A percentile compares a stretch with the other conserved stretches of the same genome.
phyloP scores from a whole-genome alignment of 2,329 filamentous ascomycete genomes.

The Xylariales sp. region DNA sequence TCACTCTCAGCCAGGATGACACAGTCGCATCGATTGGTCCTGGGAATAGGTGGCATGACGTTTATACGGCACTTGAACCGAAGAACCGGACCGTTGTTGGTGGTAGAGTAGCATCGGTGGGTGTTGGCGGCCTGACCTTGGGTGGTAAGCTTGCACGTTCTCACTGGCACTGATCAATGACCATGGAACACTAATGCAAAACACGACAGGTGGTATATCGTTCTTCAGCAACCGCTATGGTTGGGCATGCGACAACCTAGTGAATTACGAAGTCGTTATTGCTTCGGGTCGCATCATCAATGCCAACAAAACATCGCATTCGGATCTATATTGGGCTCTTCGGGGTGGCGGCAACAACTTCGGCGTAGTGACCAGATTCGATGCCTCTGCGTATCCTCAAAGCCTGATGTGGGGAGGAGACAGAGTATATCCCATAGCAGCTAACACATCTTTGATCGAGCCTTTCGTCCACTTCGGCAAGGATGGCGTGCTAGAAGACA shows the following conservation, averaged over 20 bases:
- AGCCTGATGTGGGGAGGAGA: constrained; percentile 4
- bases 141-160: constrained; percentile 17
- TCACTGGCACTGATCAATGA: no score
- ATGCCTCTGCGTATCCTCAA: constrained; percentile 11
- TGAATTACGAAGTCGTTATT: constrained; percentile 36
- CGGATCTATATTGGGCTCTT: constrained; percentile 49
- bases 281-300: constrained; percentile 33
- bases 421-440: background rate
- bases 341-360: constrained; percentile 43
- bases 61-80: constrained; percentile 30
- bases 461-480: background rate
- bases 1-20: constrained; percentile 18
- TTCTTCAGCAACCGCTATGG: constrained; percentile 1
- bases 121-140: constrained; percentile 33
- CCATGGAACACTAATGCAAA: no score
- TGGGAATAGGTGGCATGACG: constrained; percentile 33
- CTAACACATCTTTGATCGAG: background rate
- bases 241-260: constrained; percentile 13
- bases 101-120: constrained; percentile 31
- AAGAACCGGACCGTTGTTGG: constrained; percentile 30
- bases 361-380: constrained; percentile 32
- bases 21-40: constrained; percentile 28
- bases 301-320: constrained; percentile 30
- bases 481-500: background rate
- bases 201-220: background rate